Conservation (phyloP, 352 stramenopile species). For the Globisporangium splendens region DNA sequence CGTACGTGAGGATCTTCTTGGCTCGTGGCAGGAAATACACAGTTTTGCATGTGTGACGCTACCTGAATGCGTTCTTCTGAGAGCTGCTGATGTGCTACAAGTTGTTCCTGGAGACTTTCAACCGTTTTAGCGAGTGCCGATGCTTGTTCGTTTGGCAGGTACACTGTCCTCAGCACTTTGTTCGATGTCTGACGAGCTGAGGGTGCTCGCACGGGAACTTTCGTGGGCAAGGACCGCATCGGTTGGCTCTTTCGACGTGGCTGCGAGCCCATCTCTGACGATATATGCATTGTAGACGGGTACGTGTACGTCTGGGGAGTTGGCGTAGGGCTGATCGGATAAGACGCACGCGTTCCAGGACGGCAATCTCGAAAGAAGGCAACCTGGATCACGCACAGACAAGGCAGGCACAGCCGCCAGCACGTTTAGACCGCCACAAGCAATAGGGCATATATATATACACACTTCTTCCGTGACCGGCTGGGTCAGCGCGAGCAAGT, state of each 20-base stretch:
- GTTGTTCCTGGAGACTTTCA: conserved; percentile 57
- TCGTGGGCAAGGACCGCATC: conserved; percentile 2
- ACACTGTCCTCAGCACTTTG: conserved; percentile 72
- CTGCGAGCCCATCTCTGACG: conserved; percentile 23
- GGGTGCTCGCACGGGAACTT: conserved; percentile 15
- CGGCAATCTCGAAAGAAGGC: conserved; percentile 75
- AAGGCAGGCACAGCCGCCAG: neutral
- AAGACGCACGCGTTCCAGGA: conserved; percentile 45
- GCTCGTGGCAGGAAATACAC: neutral
- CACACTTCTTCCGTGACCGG: conserved; percentile 70
- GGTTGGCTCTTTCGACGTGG: conserved; percentile 1
- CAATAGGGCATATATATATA: neutral
- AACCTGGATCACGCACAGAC: conserved; percentile 23
- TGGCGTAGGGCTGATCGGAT: conserved; percentile 25
- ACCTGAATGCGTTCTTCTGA: conserved; percentile 60
- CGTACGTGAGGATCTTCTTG: neutral
- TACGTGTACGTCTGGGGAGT: conserved; percentile 49
- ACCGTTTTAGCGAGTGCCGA: conserved; percentile 45
- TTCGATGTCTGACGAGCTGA: conserved; percentile 14
- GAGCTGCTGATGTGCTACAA: conserved; percentile 49
- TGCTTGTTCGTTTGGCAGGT: conserved; percentile 71
- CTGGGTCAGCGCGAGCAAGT: conserved; percentile 77
- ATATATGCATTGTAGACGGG: conserved; percentile 74
- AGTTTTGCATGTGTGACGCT: neutral
- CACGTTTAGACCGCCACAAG: neutral